These are phyloP conservation scores for Boletus rubroflammeus DNA, from an alignment of 768 basidiomycete genomes.

Conservation along the genomic window DNA sequence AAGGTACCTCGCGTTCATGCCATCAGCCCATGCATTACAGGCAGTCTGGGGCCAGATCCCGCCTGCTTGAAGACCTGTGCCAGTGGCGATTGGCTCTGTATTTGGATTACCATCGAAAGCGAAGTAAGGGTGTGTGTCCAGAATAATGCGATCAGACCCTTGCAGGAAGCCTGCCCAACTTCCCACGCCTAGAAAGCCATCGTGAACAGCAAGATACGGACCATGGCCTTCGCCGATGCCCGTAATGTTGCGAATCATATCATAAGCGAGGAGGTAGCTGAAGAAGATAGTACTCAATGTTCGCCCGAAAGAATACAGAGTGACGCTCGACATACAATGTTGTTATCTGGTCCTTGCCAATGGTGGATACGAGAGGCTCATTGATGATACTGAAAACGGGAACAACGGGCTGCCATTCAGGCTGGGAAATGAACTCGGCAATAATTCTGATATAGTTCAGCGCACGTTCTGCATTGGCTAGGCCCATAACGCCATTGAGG, in stretches of 20 bases:
- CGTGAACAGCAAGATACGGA: constrained; percentile 57
- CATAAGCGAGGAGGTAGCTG: constrained; percentile 56
- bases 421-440: constrained; percentile 78
- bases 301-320: neutral
- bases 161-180: constrained; percentile 48
- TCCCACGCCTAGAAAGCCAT: constrained; percentile 50
- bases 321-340: constrained; percentile 48
- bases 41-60: constrained; percentile 48
- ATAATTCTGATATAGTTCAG: constrained; percentile 73
- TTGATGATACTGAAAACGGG: constrained; percentile 63
- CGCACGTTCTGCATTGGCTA: constrained; percentile 80
- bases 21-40: constrained; percentile 56
- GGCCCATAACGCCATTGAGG: constrained; percentile 71
- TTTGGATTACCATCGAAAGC: constrained; percentile 46
- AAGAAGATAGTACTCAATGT: constrained; percentile 2
- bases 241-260: constrained; percentile 68
- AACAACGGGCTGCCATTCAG: constrained; percentile 62
- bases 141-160: constrained; percentile 57
- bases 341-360: constrained; percentile 52
- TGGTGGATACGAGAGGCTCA: constrained; percentile 49
- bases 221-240: constrained; percentile 66
- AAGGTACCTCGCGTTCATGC: constrained; percentile 44
- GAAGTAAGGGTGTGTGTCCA: constrained; percentile 71
- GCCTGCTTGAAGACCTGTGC: constrained; percentile 33
- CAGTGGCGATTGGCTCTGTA: constrained; percentile 33